Base-by-base conservation (phyloP, 352 stramenopile species). In the Phytophthora pinifolia region DNA sequence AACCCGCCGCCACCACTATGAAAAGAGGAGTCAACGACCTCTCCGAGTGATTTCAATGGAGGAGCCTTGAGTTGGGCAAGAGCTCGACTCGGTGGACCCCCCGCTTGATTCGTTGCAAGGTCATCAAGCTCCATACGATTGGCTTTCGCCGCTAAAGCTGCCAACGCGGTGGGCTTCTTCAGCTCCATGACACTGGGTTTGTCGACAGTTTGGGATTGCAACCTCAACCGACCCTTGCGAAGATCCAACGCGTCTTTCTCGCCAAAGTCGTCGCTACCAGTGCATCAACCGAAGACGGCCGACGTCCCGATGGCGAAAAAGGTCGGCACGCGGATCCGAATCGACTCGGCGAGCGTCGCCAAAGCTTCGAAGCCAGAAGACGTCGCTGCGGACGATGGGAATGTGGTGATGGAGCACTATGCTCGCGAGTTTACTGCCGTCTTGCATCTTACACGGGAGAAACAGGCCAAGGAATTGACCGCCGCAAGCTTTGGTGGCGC, bases 371-470 rank as follows among this genome's bases (percentile, higher is more conserved):
- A 25, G 31, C 17, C 52, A 7, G 22, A 43, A 32, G 37, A 42
- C n/a, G 44, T 18, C 27, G 37, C 38, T 20, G 5, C 13, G 4
- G 34, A 53, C 3, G 33, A 44, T 2, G 46, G 22, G 22, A 27
- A 73, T 36, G 66, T 72, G 22, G 54, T 89, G 5, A 46, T 71
- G 38, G 67, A 82, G 10, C 76, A 86, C 22, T 83, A 86, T 56
- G 58, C 63, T 32, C 76, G 79, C 30, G 75, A 89, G 31, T 66
- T 89, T 39, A 29, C 52, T 8, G 48, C 59, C 1, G 27, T 83
- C 5, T 31, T 86, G 39, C 65, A 73, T 15, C 59, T 72, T 6
- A 59, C 65, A 17, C 65, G 64, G 12, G 74, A 86, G 12, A 70
- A 67, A 32, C 72, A 66, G 32, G 27, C 32, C 9, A 52, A 52